A percentile compares a stretch with the other conserved stretches of the same genome.
Conservation (phyloP, 257 asterid species). For the Ballota nigra region DNA sequence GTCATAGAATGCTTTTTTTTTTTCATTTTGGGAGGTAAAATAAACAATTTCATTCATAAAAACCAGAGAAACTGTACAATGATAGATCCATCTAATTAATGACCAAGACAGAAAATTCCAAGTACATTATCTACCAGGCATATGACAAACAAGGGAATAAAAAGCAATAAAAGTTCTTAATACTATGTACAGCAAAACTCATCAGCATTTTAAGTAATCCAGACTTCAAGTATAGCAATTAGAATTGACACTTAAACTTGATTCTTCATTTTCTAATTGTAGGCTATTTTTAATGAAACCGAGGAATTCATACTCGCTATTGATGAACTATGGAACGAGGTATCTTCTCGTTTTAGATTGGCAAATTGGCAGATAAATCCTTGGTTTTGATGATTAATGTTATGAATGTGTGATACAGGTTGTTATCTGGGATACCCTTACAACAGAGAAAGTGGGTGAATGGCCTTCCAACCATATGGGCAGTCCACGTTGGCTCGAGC, state of each 20-base stretch:
- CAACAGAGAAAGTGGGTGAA: constrained; percentile 68
- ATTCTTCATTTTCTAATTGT: constrained; percentile 22
- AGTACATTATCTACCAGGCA: too few relatives aligned
- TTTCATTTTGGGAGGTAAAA: too few relatives aligned
- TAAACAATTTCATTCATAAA: too few relatives aligned
- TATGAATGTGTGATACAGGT: constrained; percentile 41
- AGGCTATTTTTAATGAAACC: constrained; percentile 76
- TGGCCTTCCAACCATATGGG: constrained; percentile 84
- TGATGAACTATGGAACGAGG: constrained; percentile 72
- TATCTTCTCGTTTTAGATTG: constrained; percentile 13
- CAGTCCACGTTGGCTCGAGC: constrained; percentile 80
- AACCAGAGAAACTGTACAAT: too few relatives aligned
- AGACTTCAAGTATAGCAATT: background rate
- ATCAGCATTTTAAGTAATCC: too few relatives aligned
- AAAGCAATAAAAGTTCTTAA: too few relatives aligned
- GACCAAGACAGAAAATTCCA: too few relatives aligned
- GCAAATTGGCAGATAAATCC: background rate
- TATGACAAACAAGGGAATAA: too few relatives aligned
- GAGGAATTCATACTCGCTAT: constrained; percentile 63
- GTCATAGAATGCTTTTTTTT: too few relatives aligned
- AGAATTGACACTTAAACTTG: background rate
- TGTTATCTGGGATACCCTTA: constrained; percentile 77
- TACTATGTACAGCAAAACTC: too few relatives aligned
- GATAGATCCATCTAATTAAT: too few relatives aligned
- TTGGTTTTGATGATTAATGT: constrained; percentile 6